phyloP scores from a whole-genome alignment of 2,329 filamentous ascomycete species.

The Calonectria pteridis region DNA sequence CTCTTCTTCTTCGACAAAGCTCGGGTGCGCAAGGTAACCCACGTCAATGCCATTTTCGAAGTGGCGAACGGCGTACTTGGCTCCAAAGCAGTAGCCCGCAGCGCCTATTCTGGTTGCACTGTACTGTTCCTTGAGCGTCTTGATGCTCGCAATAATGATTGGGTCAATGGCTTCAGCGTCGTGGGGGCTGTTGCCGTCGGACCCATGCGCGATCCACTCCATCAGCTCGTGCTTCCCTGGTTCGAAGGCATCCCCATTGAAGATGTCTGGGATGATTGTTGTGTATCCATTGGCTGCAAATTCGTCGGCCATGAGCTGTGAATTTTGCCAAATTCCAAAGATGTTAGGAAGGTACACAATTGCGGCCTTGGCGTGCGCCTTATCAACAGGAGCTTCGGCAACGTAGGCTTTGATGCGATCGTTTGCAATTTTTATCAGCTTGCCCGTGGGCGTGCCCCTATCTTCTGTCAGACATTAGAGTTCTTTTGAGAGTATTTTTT shows the following conservation, averaged over 20 bases:
- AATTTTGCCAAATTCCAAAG: conserved; percentile 7
- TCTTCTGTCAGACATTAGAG: background rate
- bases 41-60: conserved; percentile 73
- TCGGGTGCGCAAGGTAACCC: conserved; percentile 82
- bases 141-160: background rate
- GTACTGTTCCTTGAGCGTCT: conserved; percentile 48
- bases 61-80: conserved; percentile 78
- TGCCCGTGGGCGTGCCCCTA: background rate
- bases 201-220: background rate
- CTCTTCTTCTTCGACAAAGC: conserved; percentile 77
- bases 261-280: background rate
- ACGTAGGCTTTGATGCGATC: background rate
- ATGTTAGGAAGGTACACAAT: background rate
- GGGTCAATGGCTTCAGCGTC: background rate
- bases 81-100: conserved; percentile 81
- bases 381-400: background rate
- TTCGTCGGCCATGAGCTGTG: background rate
- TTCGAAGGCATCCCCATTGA: background rate
- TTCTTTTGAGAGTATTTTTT: too few species aligned
- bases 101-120: conserved; percentile 70
- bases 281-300: background rate
- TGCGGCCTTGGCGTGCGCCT: background rate
- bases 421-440: background rate
- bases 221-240: background rate
- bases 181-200: background rate